phyloP scores from a whole-genome alignment of 768 basidiomycete species.

The Sistotremastrum niveocremeum region DNA sequence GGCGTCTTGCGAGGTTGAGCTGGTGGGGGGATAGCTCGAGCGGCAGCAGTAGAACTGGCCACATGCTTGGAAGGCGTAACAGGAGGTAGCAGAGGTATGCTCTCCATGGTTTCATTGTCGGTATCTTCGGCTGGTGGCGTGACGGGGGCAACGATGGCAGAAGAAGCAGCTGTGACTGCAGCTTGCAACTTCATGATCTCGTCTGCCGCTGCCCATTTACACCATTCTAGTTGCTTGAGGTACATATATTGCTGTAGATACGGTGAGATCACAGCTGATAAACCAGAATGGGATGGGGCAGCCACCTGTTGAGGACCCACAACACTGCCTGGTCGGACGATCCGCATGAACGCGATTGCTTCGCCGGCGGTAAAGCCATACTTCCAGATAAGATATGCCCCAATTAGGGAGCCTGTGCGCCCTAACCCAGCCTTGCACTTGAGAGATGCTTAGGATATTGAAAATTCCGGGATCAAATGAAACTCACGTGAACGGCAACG shows the following conservation, averaged over 20 bases:
- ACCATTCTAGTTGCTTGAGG: constrained; percentile 87
- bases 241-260: constrained; percentile 69
- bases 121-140: constrained; percentile 77
- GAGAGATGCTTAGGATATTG: not conserved
- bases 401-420: constrained; percentile 90
- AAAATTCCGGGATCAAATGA: constrained; percentile 11
- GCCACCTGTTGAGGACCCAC: constrained; percentile 70
- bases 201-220: constrained; percentile 83
- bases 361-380: constrained; percentile 94
- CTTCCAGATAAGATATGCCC: constrained; percentile 97
- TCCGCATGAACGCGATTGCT: constrained; percentile 96
- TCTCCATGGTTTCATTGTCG: constrained; percentile 33
- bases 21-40: constrained; percentile 59
- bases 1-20: constrained; percentile 87
- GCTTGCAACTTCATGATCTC: constrained; percentile 46
- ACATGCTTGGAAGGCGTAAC: constrained; percentile 75
- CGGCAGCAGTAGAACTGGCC: constrained; percentile 53
- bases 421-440: constrained; percentile 97
- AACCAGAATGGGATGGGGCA: not conserved
- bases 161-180: constrained; percentile 21
- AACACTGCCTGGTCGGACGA: constrained; percentile 87
- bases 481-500: constrained; percentile 75
- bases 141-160: constrained; percentile 51
- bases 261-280: not conserved
- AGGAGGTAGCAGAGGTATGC: constrained; percentile 44